Evolutionary conservation across 2,329 filamentous ascomycete species (phyloP).

Genomic region (Furcasterigmium sp.): DNA sequence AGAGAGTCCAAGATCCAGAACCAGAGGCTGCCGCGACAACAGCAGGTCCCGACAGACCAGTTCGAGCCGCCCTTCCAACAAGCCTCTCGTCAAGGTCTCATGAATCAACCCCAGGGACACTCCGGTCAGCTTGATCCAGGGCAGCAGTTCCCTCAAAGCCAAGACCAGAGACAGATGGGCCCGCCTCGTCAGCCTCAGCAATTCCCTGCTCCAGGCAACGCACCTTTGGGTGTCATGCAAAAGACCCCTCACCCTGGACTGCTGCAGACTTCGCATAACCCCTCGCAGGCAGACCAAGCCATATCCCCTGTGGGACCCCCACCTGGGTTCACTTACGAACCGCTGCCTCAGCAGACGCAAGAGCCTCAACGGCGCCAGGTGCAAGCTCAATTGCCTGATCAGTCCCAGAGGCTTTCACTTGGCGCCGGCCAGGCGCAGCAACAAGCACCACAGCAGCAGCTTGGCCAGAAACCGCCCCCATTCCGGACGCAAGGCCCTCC

Average conservation of each 20-base stretch:
- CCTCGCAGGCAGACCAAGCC: too few species aligned
- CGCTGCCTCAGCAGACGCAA: too few species aligned
- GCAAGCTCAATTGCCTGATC: too few species aligned
- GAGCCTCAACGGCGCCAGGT: constrained; percentile 2
- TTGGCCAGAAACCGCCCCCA: constrained; percentile 3
- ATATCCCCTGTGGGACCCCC: too few species aligned
- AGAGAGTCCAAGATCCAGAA: constrained; percentile 11
- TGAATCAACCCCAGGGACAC: not conserved
- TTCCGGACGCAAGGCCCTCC: constrained; percentile 2
- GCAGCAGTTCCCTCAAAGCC: constrained; percentile 1
- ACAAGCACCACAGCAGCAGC: not conserved
- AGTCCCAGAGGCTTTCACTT: not conserved
- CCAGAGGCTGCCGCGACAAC: not conserved
- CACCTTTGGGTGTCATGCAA: too few species aligned
- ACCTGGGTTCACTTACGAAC: too few species aligned
- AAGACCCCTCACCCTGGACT: too few species aligned
- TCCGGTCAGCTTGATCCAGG: not conserved
- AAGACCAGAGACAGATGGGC: not conserved
- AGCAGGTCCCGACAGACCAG: not conserved
- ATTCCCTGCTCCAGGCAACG: too few species aligned
- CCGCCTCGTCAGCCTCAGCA: not conserved
- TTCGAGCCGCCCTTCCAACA: not conserved
- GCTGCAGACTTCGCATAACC: too few species aligned
- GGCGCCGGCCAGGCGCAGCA: not conserved
- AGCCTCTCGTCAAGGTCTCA: not conserved